Evolutionary conservation across 2,329 filamentous ascomycete species (phyloP).

Genomic region (Hypoxylon sp.): DNA sequence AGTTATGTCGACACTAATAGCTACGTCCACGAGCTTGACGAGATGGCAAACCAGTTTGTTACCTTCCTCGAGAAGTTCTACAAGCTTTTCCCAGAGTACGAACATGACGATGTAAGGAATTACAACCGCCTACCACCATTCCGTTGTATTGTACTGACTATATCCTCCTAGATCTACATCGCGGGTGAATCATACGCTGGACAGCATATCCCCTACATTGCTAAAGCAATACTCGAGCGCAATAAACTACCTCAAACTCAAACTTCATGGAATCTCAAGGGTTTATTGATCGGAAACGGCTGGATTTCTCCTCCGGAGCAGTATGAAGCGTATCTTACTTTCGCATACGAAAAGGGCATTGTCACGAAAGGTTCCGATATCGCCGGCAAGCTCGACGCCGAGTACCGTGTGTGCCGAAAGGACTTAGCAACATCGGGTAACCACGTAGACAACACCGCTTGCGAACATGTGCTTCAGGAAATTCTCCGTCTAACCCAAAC

Average conservation of each 20-base stretch:
- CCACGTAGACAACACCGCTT: slow-evolving; percentile 77
- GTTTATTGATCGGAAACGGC: slow-evolving; percentile 94
- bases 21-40: slow-evolving; percentile 85
- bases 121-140: background rate
- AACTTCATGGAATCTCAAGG: slow-evolving; percentile 81
- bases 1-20: slow-evolving; percentile 94
- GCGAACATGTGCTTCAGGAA: slow-evolving; percentile 82
- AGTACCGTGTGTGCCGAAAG: slow-evolving; percentile 78
- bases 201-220: slow-evolving; percentile 97
- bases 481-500: slow-evolving; percentile 77
- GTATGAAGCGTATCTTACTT: slow-evolving; percentile 88
- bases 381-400: slow-evolving; percentile 76
- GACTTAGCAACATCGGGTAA: slow-evolving; percentile 67
- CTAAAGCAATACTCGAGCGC: slow-evolving; percentile 88
- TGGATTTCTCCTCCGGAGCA: slow-evolving; percentile 95
- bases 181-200: slow-evolving; percentile 97
- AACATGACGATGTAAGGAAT: slow-evolving; percentile 85
- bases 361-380: slow-evolving; percentile 76
- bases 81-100: slow-evolving; percentile 89
- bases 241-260: slow-evolving; percentile 75
- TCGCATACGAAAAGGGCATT: slow-evolving; percentile 82
- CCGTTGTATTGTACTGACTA: slow-evolving; percentile 18
- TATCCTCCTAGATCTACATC: slow-evolving; percentile 80
- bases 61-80: slow-evolving; percentile 94
- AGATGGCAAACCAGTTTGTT: slow-evolving; percentile 92